phyloP scores from a whole-genome alignment of 768 basidiomycete species.

The Phylloporus sp. region DNA sequence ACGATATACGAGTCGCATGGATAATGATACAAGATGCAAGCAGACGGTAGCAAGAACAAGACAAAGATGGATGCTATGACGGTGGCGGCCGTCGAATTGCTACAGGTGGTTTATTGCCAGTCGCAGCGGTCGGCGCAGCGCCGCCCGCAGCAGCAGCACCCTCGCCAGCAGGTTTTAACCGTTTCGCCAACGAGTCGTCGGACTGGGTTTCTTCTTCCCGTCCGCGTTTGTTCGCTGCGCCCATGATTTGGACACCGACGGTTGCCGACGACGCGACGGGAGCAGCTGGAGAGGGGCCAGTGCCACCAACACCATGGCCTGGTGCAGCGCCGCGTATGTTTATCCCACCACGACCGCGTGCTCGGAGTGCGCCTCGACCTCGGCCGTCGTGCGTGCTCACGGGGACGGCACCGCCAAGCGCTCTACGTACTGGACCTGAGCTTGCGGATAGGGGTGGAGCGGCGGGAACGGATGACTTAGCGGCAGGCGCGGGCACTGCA shows the following conservation, averaged over 20 bases:
- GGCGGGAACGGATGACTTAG: conserved; percentile 14
- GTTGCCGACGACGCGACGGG: conserved; percentile 24
- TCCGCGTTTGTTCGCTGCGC: conserved; percentile 60
- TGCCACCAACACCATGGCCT: conserved; percentile 11
- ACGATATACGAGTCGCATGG: conserved; percentile 1
- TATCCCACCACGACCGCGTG: conserved; percentile 23
- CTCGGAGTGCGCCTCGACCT: conserved; percentile 35
- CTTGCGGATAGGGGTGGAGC: conserved; percentile 22
- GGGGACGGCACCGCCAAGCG: conserved; percentile 26
- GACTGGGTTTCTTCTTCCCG: conserved; percentile 48
- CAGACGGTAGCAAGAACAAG: neutral
- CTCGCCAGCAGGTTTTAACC: conserved; percentile 50
- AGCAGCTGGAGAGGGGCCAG: conserved; percentile 24
- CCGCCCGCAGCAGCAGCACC: neutral
- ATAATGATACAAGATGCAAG: conserved; percentile 21
- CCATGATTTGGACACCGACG: conserved; percentile 53
- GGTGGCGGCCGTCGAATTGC: conserved; percentile 30
- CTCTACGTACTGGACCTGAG: conserved; percentile 31
- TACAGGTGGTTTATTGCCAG: conserved; percentile 32
- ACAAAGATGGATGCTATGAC: neutral
- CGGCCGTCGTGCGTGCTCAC: conserved; percentile 23
- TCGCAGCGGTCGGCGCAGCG: neutral
- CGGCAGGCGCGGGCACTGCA: conserved; percentile 15
- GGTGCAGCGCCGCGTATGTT: conserved; percentile 30
- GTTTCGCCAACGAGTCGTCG: conserved; percentile 62